Evolutionary conservation across 345 rosid species (phyloP).

Genomic region (Pistacia integerrima): DNA sequence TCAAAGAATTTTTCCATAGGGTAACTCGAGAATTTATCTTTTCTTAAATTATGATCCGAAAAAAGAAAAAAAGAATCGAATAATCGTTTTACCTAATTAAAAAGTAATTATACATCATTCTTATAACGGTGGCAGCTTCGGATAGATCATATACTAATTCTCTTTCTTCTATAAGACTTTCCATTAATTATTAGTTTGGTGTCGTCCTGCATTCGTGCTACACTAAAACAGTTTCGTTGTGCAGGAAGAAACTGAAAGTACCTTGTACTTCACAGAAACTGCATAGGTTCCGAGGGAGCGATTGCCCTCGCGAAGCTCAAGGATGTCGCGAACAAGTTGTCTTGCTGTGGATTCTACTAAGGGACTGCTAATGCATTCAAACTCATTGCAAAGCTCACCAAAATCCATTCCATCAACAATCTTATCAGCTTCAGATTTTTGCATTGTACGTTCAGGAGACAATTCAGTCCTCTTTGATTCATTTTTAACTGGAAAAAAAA

Average conservation of each 20-base stretch:
- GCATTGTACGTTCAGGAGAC: slow-evolving; percentile 27
- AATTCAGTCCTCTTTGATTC: slow-evolving; percentile 46
- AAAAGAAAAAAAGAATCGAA: too few species aligned
- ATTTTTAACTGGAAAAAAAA: slow-evolving; percentile 42
- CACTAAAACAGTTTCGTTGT: background rate
- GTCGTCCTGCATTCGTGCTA: too few species aligned
- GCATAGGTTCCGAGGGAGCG: slow-evolving; percentile 78
- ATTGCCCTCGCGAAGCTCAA: slow-evolving; percentile 73
- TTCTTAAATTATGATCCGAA: too few species aligned
- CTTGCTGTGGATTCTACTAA: slow-evolving; percentile 86
- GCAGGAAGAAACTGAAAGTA: slow-evolving; percentile 10
- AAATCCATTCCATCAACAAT: slow-evolving; percentile 80
- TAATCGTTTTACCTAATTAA: too few species aligned
- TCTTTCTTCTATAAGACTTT: too few species aligned
- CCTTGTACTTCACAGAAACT: slow-evolving; percentile 79
- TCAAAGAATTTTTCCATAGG: too few species aligned
- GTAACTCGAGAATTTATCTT: too few species aligned
- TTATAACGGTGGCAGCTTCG: too few species aligned
- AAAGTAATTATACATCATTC: too few species aligned
- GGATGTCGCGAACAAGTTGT: slow-evolving; percentile 78
- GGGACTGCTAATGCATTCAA: slow-evolving; percentile 92
- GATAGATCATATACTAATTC: too few species aligned
- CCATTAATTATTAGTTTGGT: too few species aligned
- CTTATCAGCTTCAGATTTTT: slow-evolving; percentile 60
- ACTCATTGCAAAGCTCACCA: slow-evolving; percentile 86